Percentiles rank a stretch among this genome's conserved stretches.
Evolutionary conservation across 192 early-diverging fungal genomes (phyloP).

Genomic region (Backusella tuberculispora): DNA sequence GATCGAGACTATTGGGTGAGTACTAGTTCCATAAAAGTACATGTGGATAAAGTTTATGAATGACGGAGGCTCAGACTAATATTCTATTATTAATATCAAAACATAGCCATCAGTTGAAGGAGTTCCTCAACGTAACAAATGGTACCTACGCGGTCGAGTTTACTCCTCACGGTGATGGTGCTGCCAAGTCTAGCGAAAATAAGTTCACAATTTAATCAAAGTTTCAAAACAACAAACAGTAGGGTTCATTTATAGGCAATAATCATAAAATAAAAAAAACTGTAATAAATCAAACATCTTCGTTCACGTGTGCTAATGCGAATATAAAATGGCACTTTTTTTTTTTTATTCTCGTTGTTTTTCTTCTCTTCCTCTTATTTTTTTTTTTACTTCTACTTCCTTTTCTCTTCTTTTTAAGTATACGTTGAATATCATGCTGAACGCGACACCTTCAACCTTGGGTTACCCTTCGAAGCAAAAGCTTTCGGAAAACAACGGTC

Average conservation of each 20-base stretch:
- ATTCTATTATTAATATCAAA: not conserved
- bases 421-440: not conserved
- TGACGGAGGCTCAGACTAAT: too few species aligned
- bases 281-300: not conserved
- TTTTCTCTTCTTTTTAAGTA: not conserved
- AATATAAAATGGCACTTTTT: not conserved
- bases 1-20: conserved; percentile 58
- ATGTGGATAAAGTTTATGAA: not conserved
- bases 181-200: conserved; percentile 21
- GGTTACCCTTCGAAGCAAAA: not conserved
- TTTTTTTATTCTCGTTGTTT: not conserved
- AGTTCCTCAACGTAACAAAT: conserved; percentile 22
- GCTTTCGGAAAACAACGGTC: too few species aligned
- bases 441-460: not conserved
- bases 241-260: not conserved
- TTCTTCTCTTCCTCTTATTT: not conserved
- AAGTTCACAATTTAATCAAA: conserved; percentile 1
- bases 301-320: too few species aligned
- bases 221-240: not conserved
- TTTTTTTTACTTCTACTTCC: not conserved
- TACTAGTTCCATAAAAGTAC: not conserved
- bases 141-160: conserved; percentile 27
- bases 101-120: conserved; percentile 30
- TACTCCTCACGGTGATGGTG: conserved; percentile 33
- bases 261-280: not conserved